Percentiles rank a stretch among this genome's conserved stretches.
Evolutionary conservation across 441 rosid species (phyloP).

Genomic region (Erodium moschatum): DNA sequence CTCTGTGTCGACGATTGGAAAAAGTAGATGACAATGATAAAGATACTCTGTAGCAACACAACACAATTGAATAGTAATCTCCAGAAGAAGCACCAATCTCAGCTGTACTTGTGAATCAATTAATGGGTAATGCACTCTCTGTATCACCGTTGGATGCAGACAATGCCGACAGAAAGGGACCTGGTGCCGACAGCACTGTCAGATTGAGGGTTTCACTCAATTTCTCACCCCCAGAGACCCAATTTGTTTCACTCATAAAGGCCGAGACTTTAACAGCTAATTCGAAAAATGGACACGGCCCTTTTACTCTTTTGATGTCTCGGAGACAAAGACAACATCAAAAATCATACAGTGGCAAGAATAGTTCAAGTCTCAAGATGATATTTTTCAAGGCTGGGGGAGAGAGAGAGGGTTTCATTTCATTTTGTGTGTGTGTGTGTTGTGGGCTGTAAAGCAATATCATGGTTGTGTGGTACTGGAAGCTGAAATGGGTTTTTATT

Average conservation of each 20-base stretch:
- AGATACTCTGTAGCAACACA: neutral
- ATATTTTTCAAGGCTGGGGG: slow-evolving; percentile 11
- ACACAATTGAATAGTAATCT: slow-evolving; percentile 16
- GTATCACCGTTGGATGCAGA: slow-evolving; percentile 65
- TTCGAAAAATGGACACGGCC: slow-evolving; percentile 10
- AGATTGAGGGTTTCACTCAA: slow-evolving; percentile 20
- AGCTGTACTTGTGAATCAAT: slow-evolving; percentile 36
- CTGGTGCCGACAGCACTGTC: slow-evolving; percentile 58
- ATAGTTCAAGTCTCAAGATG: slow-evolving; percentile 15
- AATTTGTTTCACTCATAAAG: slow-evolving; percentile 11
- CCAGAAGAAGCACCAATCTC: slow-evolving; percentile 15
- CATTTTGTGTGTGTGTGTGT: neutral
- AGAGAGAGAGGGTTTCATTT: slow-evolving; percentile 5
- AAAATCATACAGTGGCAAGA: neutral
- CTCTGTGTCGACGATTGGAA: neutral
- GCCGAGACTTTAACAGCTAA: slow-evolving; percentile 13
- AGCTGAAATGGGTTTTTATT: slow-evolving; percentile 29
- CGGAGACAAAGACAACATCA: neutral
- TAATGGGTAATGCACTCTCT: slow-evolving; percentile 18
- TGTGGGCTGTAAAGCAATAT: slow-evolving; percentile 51
- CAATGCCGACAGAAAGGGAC: slow-evolving; percentile 96
- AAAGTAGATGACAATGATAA: neutral
- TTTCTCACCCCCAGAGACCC: slow-evolving; percentile 14
- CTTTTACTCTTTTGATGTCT: slow-evolving; percentile 17
- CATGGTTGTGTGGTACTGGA: slow-evolving; percentile 50